Percentiles rank a stretch among this genome's conserved stretches.
Conservation (phyloP, 805 yeast genomes). For the Wickerhamiella hasegawae region DNA sequence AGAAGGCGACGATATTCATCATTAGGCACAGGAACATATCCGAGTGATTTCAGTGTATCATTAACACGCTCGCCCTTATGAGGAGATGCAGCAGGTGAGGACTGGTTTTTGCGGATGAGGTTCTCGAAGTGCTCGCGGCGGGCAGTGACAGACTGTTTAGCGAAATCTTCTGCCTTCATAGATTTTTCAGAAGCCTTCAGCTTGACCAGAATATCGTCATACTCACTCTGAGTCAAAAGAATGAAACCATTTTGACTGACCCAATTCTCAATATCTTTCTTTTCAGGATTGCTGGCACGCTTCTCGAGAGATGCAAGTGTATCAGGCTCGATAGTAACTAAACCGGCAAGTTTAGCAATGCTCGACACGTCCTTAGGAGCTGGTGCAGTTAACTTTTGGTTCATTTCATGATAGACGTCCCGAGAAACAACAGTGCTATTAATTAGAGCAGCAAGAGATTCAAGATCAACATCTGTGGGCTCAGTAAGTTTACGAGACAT, state of each 20-base stretch:
- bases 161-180: constrained; percentile 5
- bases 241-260: constrained; percentile 6
- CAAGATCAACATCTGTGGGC: constrained; percentile 23
- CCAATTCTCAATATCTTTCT: constrained; percentile 10
- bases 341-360: constrained; percentile 7
- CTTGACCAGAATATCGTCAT: constrained; percentile 2
- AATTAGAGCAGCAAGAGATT: constrained; percentile 20
- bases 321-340: constrained; percentile 6
- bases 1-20: constrained; percentile 22
- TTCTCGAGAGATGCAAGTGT: constrained; percentile 7
- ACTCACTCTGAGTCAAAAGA: constrained; percentile 5
- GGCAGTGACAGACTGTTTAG: constrained; percentile 13
- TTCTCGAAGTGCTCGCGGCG: constrained; percentile 20
- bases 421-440: constrained; percentile 20
- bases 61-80: constrained; percentile 16
- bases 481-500: constrained; percentile 7
- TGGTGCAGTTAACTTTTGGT: neutral
- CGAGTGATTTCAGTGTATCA: constrained; percentile 19
- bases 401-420: constrained; percentile 14
- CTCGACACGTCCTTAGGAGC: neutral
- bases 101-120: constrained; percentile 12
- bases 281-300: constrained; percentile 7
- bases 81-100: constrained; percentile 5
- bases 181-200: constrained; percentile 1
- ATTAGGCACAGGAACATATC: constrained; percentile 21